Evolutionary conservation across 352 stramenopile genomes (phyloP).

Genomic region (Phytophthora megakarya): DNA sequence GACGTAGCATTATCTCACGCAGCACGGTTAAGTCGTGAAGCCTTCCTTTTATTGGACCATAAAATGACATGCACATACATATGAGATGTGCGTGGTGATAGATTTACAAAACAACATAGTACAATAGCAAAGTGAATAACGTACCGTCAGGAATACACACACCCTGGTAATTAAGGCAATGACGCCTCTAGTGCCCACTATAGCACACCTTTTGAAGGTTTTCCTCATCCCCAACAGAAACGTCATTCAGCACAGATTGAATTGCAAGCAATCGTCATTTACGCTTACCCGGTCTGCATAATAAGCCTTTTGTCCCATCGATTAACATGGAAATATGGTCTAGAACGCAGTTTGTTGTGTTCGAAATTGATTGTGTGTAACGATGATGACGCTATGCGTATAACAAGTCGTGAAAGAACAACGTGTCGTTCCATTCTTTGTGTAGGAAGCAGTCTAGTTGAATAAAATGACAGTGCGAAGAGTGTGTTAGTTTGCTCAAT

Average conservation of each 20-base stretch:
- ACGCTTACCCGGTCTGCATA: constrained; percentile 1
- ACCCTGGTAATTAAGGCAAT: constrained; percentile 16
- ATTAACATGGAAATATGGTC: constrained; percentile 5
- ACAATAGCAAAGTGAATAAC: not conserved
- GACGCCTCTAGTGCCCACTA: constrained; percentile 4
- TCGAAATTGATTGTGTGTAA: not conserved
- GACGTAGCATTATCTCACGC: no score
- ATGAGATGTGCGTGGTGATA: no score
- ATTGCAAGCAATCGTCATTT: not conserved
- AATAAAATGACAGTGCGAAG: no score
- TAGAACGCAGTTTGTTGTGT: not conserved
- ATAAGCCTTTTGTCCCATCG: constrained; percentile 15
- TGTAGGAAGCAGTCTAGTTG: constrained; percentile 20
- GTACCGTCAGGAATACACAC: constrained; percentile 13
- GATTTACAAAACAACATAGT: not conserved
- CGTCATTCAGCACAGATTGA: not conserved
- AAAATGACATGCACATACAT: constrained; percentile 17
- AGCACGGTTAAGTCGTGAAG: no score
- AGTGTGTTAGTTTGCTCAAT: no score
- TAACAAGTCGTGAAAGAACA: not conserved
- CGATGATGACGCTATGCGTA: not conserved
- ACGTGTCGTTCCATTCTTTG: not conserved
- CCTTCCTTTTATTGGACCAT: constrained; percentile 1
- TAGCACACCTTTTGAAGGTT: constrained; percentile 18
- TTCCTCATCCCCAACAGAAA: constrained; percentile 12